Evolutionary conservation across 768 basidiomycete genomes (phyloP), one percentile per base, ranked within the genome.

Genomic region (Leccinum fibrillosum): DNA sequence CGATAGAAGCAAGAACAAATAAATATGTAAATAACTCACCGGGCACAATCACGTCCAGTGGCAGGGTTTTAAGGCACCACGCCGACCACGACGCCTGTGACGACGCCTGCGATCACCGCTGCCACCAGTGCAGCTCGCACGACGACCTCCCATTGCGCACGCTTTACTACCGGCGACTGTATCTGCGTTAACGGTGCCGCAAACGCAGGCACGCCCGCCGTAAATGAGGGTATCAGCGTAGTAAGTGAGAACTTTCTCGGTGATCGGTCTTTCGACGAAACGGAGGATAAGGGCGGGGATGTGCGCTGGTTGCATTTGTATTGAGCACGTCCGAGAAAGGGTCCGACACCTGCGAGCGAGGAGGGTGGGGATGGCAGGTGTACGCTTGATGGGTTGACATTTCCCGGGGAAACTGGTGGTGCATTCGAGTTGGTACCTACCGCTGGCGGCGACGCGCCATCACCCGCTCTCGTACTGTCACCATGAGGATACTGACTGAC

Each of bases 131-230:
- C 77, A 2, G 86, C 86, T 37, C 88, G 77, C 26, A 88, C 75
- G 30, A 92, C 88, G 28, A 92, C 86, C 72, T 92, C 89, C 91
- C 90, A 92, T 64, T 93, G 91, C 3, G 84, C 89, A n/a, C 91
- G 80, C 53, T 82, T 79, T 52, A 92, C 83, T 56, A 86, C 78
- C 15, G 88, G 85, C 58, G 81, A 88, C 52, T 88, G 77, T 21
- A 92, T 77, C 42, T 78, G 79, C 45, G 90, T 90, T 56, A 92
- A 73, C 32, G 89, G 87, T 21, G 81, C 74, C 19, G 84, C 80
- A 61, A 92, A 92, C 47, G 88, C 84, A 2, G 90, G 89, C 15
- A 90, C 89, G 11, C 69, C 71, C 19, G 64, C 62, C 25, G 69
- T 74, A 35, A 74, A 73, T 23, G 71, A 69, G 0, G 71, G 73